phyloP scores from a whole-genome alignment of 805 yeast genomes.

The Ogataea trehalophila region DNA sequence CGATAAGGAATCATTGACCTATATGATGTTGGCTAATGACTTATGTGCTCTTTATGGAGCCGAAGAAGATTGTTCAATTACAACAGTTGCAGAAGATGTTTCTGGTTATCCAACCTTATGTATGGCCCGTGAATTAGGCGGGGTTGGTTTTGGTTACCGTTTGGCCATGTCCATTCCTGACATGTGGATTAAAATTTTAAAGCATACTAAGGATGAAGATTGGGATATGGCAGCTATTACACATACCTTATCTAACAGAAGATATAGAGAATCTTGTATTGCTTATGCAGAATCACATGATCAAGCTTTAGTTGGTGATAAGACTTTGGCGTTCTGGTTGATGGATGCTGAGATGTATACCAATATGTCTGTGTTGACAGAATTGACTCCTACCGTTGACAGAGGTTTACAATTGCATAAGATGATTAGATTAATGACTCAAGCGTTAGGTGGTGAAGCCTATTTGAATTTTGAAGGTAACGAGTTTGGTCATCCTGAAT shows the following conservation, averaged over 20 bases:
- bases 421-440: constrained; percentile 82
- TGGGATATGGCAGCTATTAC: constrained; percentile 86
- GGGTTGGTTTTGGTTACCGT: constrained; percentile 91
- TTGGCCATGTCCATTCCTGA: constrained; percentile 97
- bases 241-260: constrained; percentile 78
- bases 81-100: constrained; percentile 93
- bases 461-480: constrained; percentile 95
- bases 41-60: constrained; percentile 53
- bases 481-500: constrained; percentile 98
- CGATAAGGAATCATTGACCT: constrained; percentile 82
- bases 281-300: constrained; percentile 95
- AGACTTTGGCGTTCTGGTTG: constrained; percentile 93
- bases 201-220: constrained; percentile 78
- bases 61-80: constrained; percentile 30
- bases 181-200: constrained; percentile 95
- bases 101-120: constrained; percentile 97
- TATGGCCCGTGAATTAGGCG: constrained; percentile 67
- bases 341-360: constrained; percentile 99
- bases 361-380: constrained; percentile 76
- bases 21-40: constrained; percentile 87
- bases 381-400: constrained; percentile 72
- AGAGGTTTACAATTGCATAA: constrained; percentile 91
- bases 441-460: constrained; percentile 94
- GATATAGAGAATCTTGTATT: constrained; percentile 84
- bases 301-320: constrained; percentile 96